These are phyloP conservation scores for Tolypocladium nubicola DNA, from an alignment of 2,329 filamentous ascomycete species.

Conservation along the genomic window DNA sequence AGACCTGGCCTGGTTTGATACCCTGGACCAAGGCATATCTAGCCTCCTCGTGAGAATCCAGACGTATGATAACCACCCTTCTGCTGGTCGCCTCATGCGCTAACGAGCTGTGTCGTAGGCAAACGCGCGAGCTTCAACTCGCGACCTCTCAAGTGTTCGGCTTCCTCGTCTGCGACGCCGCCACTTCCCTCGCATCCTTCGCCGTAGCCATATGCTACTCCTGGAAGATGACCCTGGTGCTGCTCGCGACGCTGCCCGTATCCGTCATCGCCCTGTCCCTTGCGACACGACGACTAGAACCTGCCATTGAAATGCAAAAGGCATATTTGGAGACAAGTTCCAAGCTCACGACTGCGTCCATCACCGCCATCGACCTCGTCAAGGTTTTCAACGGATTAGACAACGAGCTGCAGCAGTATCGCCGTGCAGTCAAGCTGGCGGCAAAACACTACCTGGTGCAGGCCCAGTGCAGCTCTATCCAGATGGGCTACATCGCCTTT, in stretches of 20 bases:
- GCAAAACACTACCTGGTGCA: slow-evolving; percentile 56
- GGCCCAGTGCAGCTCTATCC: slow-evolving; percentile 56
- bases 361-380: slow-evolving; percentile 70
- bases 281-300: slow-evolving; percentile 50
- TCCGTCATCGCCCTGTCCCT: slow-evolving; percentile 49
- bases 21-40: slow-evolving; percentile 56
- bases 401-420: slow-evolving; percentile 59
- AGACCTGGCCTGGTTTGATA: slow-evolving; percentile 76
- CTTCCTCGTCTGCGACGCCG: slow-evolving; percentile 50
- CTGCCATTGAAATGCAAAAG: slow-evolving; percentile 60
- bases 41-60: slow-evolving; percentile 64
- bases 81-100: neutral
- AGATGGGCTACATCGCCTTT: slow-evolving; percentile 64
- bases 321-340: slow-evolving; percentile 57
- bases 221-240: slow-evolving; percentile 75
- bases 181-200: slow-evolving; percentile 57
- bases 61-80: slow-evolving; percentile 42
- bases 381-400: slow-evolving; percentile 74
- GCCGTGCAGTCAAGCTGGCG: slow-evolving; percentile 42
- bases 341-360: slow-evolving; percentile 58
- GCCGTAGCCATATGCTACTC: slow-evolving; percentile 66
- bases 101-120: slow-evolving; percentile 35
- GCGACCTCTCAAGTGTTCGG: slow-evolving; percentile 75
- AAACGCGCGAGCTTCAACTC: slow-evolving; percentile 71
- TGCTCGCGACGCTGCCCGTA: slow-evolving; percentile 62